These are phyloP conservation scores for Vaccinium vitisidaea DNA, from an alignment of 148 eudicot species.

Conservation along the genomic window DNA sequence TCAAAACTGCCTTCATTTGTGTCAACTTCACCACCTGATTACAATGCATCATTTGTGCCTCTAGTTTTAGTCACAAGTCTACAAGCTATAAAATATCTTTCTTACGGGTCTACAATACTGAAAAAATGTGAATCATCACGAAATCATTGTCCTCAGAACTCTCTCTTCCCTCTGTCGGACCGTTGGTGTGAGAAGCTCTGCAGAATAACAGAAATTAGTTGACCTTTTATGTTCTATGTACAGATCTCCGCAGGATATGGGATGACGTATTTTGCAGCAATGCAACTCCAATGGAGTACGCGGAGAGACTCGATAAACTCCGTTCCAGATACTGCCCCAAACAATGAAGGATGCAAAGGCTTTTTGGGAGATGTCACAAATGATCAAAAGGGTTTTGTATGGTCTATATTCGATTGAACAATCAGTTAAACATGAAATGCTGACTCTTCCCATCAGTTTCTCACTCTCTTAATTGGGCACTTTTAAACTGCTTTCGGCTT, in stretches of 20 bases:
- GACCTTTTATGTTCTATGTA: conserved; percentile 12
- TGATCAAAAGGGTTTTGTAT: neutral
- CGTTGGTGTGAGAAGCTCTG: neutral
- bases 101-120: neutral
- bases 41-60: too few species aligned
- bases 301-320: conserved; percentile 49
- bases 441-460: neutral
- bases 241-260: conserved; percentile 74
- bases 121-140: neutral
- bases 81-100: neutral
- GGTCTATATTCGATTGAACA: neutral
- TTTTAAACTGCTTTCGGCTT: neutral
- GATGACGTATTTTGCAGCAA: conserved; percentile 62
- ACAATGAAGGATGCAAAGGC: conserved; percentile 19
- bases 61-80: neutral
- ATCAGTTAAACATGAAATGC: conserved; percentile 3
- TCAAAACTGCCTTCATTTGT: neutral
- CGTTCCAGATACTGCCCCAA: conserved; percentile 50
- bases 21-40: neutral
- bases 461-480: neutral
- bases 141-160: neutral
- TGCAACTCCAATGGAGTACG: conserved; percentile 53
- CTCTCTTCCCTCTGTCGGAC: neutral
- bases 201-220: neutral
- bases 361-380: neutral